Percentiles rank a stretch among this genome's conserved stretches.
Evolutionary conservation across 768 basidiomycete species (phyloP).

Genomic region (Pilatotrama ljubarskyi): DNA sequence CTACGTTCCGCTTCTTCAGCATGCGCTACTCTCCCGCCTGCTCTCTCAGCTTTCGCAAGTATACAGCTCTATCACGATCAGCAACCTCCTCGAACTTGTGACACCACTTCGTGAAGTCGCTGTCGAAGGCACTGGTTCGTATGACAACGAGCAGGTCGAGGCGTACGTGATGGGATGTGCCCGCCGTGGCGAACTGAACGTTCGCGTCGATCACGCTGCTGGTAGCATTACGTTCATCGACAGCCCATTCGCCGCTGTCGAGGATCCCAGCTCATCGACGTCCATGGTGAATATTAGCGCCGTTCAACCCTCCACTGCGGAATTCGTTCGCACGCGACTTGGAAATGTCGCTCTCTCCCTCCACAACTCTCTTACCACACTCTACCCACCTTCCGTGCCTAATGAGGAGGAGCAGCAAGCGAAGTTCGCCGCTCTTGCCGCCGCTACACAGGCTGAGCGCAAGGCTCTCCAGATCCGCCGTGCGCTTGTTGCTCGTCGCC

Average conservation of each 20-base stretch:
- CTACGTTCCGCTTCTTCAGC: slow-evolving; percentile 88
- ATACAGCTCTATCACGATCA: slow-evolving; percentile 83
- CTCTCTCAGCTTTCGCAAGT: slow-evolving; percentile 91
- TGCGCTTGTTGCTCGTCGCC: slow-evolving; percentile 81
- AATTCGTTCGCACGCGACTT: slow-evolving; percentile 76
- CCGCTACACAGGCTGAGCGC: slow-evolving; percentile 70
- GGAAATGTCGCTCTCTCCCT: slow-evolving; percentile 73
- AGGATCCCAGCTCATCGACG: slow-evolving; percentile 38
- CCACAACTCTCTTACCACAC: slow-evolving; percentile 61
- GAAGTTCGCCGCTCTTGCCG: slow-evolving; percentile 59
- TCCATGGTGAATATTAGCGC: slow-evolving; percentile 38
- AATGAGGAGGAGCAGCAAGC: slow-evolving; percentile 59
- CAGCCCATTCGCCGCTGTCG: slow-evolving; percentile 57
- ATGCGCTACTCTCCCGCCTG: slow-evolving; percentile 87
- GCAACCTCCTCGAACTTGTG: slow-evolving; percentile 75
- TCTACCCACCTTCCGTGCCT: slow-evolving; percentile 48
- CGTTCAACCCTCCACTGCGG: slow-evolving; percentile 71
- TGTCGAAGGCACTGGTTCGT: slow-evolving; percentile 45
- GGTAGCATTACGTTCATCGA: slow-evolving; percentile 86
- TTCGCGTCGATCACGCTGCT: slow-evolving; percentile 86
- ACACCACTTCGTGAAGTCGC: slow-evolving; percentile 65
- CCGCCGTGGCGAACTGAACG: slow-evolving; percentile 79
- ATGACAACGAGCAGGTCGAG: slow-evolving; percentile 79
- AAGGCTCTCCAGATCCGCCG: slow-evolving; percentile 74
- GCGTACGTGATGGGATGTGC: slow-evolving; percentile 94